A percentile compares a stretch with the other conserved stretches of the same genome.
phyloP scores from a whole-genome alignment of 2,329 filamentous ascomycete genomes.

The Stagonosporopsis vannaccii region DNA sequence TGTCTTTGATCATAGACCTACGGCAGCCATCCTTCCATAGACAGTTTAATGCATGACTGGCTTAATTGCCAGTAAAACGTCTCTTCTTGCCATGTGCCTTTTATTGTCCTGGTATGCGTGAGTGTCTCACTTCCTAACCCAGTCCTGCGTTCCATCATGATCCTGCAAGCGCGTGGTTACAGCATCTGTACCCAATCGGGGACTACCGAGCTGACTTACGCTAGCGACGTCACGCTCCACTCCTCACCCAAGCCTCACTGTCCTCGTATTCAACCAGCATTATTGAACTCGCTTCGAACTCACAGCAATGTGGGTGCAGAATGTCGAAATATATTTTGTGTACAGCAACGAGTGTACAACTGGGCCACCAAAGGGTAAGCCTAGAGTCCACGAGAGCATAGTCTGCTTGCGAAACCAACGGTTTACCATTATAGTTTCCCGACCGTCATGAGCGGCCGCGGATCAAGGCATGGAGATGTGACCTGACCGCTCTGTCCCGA shows the following conservation, averaged over 20 bases:
- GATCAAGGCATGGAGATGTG: conserved; percentile 51
- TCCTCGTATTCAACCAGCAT: background rate
- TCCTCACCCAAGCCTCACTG: conserved; percentile 5
- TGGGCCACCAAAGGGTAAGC: conserved; percentile 35
- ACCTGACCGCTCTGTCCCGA: conserved; percentile 56
- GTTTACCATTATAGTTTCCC: conserved; percentile 22
- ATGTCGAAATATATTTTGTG: conserved; percentile 34
- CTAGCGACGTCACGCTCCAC: conserved; percentile 19
- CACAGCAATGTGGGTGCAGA: conserved; percentile 5
- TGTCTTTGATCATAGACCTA: conserved; percentile 12
- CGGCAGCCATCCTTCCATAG: conserved; percentile 11
- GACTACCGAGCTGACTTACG: background rate
- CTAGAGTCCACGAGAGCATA: background rate
- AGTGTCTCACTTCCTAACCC: background rate
- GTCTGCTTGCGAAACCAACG: background rate
- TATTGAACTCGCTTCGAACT: background rate
- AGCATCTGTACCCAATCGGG: conserved; percentile 5
- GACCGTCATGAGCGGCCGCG: conserved; percentile 18
- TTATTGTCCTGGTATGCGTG: no score
- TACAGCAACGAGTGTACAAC: conserved; percentile 34
- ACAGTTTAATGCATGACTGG: conserved; percentile 16
- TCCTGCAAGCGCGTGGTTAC: background rate
- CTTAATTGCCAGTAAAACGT: background rate
- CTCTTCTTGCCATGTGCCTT: background rate
- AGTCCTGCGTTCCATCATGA: background rate